A percentile compares a stretch with the other conserved stretches of the same genome.
Conservation (phyloP, 805 yeast species). For the Cyberlindnera americana region DNA sequence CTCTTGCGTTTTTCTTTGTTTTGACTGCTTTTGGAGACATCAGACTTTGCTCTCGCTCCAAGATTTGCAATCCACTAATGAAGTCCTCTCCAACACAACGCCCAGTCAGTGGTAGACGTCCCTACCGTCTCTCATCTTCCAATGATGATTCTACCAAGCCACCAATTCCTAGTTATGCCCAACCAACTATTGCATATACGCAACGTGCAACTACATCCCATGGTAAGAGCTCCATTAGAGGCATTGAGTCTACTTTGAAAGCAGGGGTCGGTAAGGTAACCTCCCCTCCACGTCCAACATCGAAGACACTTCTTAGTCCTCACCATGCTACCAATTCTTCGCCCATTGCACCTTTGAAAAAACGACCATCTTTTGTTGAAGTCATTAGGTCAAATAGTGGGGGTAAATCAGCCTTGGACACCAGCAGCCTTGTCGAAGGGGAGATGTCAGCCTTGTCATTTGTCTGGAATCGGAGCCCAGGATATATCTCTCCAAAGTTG, state of each 20-base stretch:
- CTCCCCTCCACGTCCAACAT: constrained; percentile 8
- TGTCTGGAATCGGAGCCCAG: constrained; percentile 11
- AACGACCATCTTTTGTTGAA: constrained; percentile 10
- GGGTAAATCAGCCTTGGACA: constrained; percentile 3
- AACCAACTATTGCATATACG: constrained; percentile 5
- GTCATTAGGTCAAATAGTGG: constrained; percentile 4
- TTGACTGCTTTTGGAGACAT: too few species aligned
- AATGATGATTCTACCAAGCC: constrained; percentile 1
- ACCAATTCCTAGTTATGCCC: constrained; percentile 11
- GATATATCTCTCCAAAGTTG: constrained; percentile 17
- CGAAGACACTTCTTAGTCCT: constrained; percentile 1
- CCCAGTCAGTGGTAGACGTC: neutral
- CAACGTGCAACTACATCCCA: constrained; percentile 1
- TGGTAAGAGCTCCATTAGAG: constrained; percentile 1
- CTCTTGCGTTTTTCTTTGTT: too few species aligned
- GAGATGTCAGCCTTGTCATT: neutral
- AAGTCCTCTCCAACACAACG: constrained; percentile 4
- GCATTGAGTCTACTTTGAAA: constrained; percentile 1
- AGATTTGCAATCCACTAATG: neutral
- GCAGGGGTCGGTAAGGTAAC: constrained; percentile 7
- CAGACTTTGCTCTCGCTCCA: neutral
- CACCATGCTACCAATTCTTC: neutral
- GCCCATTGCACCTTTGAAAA: constrained; percentile 4
- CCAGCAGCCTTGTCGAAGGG: too few species aligned
- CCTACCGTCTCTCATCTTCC: neutral